Conservation (phyloP, 495 filamentous ascomycete genomes). For the Aspergillus avenaceus region DNA sequence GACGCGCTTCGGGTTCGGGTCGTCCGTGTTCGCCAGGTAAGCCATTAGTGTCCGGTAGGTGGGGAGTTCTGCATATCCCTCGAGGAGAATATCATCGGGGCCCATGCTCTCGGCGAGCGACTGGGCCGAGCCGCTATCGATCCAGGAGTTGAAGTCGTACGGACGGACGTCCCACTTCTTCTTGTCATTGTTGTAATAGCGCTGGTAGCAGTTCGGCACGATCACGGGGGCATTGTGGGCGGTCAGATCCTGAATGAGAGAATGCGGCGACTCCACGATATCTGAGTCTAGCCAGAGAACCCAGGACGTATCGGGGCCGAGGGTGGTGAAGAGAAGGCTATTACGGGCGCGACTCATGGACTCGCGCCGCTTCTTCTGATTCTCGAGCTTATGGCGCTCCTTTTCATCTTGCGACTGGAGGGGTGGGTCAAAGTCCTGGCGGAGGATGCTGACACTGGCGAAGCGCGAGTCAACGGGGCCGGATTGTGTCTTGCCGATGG, state of each 20-base stretch:
- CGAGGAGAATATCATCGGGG: conserved; percentile 84
- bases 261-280: conserved; percentile 81
- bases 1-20: conserved; percentile 54
- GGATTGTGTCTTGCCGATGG: conserved; percentile 76
- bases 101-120: conserved; percentile 74
- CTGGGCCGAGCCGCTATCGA: conserved; percentile 75
- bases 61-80: conserved; percentile 88
- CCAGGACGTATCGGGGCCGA: conserved; percentile 92
- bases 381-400: conserved; percentile 83
- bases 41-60: conserved; percentile 93
- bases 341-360: conserved; percentile 93
- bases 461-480: conserved; percentile 79
- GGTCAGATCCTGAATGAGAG: conserved; percentile 90
- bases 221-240: conserved; percentile 80
- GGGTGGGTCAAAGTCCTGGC: conserved; percentile 90
- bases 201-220: conserved; percentile 93
- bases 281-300: conserved; percentile 95
- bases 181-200: conserved; percentile 69
- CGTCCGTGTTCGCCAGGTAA: conserved; percentile 59
- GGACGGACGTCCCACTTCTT: conserved; percentile 68
- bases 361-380: conserved; percentile 81
- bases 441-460: conserved; percentile 84
- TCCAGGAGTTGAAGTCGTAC: conserved; percentile 98
- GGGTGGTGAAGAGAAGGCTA: conserved; percentile 91
- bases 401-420: conserved; percentile 75